Evolutionary conservation across 352 stramenopile genomes (phyloP).

Genomic region (Pythium volutum): DNA sequence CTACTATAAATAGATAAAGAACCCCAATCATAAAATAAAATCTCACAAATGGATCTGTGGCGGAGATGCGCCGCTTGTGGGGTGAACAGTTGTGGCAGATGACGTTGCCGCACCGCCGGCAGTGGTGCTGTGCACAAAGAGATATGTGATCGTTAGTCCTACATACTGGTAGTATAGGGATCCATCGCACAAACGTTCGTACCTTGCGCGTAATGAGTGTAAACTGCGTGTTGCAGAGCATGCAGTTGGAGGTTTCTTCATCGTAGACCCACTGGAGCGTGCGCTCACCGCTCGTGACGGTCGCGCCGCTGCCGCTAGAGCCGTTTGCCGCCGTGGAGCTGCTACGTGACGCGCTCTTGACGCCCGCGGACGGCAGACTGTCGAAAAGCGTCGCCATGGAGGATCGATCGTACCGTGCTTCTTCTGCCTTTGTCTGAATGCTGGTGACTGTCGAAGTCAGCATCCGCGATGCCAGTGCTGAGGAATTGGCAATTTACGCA

Average conservation of each 20-base stretch:
- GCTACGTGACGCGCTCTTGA: constrained; percentile 44
- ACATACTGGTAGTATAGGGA: neutral
- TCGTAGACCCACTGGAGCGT: constrained; percentile 81
- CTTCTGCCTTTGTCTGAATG: neutral
- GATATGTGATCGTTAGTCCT: neutral
- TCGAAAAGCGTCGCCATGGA: constrained; percentile 72
- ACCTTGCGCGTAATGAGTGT: constrained; percentile 83
- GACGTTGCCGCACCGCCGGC: constrained; percentile 78
- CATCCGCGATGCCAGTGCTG: neutral
- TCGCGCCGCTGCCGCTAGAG: constrained; percentile 9
- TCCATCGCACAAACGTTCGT: neutral
- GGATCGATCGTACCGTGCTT: too few relatives aligned
- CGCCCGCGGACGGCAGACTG: constrained; percentile 55
- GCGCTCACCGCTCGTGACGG: constrained; percentile 37
- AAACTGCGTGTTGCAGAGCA: constrained; percentile 86
- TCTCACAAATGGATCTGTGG: constrained; percentile 77
- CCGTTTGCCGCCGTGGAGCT: constrained; percentile 16
- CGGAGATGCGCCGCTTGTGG: constrained; percentile 80
- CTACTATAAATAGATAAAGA: too few relatives aligned
- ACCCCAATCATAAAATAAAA: neutral
- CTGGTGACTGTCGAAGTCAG: neutral
- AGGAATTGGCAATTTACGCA: neutral
- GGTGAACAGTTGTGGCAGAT: constrained; percentile 86
- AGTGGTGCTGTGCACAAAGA: constrained; percentile 60
- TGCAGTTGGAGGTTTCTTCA: constrained; percentile 82